Conservation (phyloP, 768 basidiomycete genomes). For the Mycena pura region DNA sequence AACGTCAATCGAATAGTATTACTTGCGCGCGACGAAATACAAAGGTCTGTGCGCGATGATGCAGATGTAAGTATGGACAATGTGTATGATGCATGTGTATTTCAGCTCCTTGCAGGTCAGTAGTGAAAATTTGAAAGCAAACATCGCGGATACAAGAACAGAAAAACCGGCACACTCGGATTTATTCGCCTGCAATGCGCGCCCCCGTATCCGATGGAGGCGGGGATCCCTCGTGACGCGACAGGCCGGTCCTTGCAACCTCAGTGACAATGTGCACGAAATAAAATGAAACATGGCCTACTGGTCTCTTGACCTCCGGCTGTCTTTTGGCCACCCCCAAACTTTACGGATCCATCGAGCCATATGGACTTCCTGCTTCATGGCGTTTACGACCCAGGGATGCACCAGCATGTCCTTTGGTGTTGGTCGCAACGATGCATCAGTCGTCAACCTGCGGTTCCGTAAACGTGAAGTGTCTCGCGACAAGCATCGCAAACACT, state of each 20-base stretch:
- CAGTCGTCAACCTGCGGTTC: slow-evolving; percentile 67
- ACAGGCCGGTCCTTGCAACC: not conserved
- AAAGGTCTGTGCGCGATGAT: not conserved
- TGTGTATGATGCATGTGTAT: slow-evolving; percentile 20
- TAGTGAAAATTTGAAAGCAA: not conserved
- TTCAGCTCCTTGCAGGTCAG: slow-evolving; percentile 14
- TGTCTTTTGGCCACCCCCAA: slow-evolving; percentile 75
- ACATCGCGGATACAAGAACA: slow-evolving; percentile 3
- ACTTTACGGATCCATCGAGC: slow-evolving; percentile 86
- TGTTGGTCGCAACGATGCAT: slow-evolving; percentile 71
- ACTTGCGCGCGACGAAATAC: slow-evolving; percentile 3
- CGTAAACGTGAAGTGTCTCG: slow-evolving; percentile 18
- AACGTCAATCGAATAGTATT: not conserved
- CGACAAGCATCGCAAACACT: slow-evolving; percentile 36
- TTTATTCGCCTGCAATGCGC: not conserved
- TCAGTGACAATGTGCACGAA: not conserved
- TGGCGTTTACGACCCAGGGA: slow-evolving; percentile 79
- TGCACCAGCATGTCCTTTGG: slow-evolving; percentile 86
- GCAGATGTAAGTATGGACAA: not conserved
- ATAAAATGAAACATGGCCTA: slow-evolving; percentile 29
- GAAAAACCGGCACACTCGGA: no score
- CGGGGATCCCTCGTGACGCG: slow-evolving; percentile 11
- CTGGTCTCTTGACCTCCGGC: slow-evolving; percentile 53
- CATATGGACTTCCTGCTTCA: slow-evolving; percentile 89
- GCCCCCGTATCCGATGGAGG: slow-evolving; percentile 4